These are phyloP conservation scores for Geosmithia putterillii DNA, from an alignment of 2,329 filamentous ascomycete genomes.

Conservation along the genomic window DNA sequence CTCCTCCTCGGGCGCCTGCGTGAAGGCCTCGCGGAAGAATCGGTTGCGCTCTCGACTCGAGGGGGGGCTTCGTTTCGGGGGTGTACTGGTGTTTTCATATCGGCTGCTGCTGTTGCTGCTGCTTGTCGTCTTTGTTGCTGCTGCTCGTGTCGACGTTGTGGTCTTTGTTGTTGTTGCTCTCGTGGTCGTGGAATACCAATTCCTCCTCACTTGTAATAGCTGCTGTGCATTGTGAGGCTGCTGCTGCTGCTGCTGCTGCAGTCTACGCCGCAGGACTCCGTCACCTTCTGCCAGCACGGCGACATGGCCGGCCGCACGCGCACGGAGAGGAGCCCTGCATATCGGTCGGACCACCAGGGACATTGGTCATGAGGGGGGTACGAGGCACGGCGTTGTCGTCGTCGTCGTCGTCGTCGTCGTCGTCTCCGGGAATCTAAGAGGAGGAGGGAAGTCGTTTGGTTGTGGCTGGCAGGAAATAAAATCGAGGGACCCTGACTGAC, in stretches of 20 bases:
- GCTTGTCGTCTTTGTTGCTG: background rate
- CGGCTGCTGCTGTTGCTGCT: background rate
- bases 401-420: no score
- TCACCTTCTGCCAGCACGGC: background rate
- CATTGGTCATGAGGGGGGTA: constrained; percentile 23
- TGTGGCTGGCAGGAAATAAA: no score
- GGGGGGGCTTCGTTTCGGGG: background rate
- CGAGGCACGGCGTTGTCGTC: background rate
- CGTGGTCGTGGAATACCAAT: background rate
- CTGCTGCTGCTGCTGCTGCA: background rate
- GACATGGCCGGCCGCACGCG: constrained; percentile 15
- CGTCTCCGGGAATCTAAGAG: no score
- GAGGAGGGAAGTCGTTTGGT: no score
- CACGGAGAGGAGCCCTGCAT: constrained; percentile 27
- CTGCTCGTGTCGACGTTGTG: background rate
- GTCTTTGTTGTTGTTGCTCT: background rate
- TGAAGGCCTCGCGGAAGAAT: constrained; percentile 1
- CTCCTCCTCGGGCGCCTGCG: background rate
- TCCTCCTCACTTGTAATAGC: background rate
- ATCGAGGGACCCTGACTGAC: no score
- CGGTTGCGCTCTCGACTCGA: constrained; percentile 1
- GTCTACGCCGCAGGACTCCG: background rate
- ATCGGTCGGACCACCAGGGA: constrained; percentile 29
- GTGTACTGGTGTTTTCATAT: background rate
- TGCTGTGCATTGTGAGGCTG: background rate